phyloP scores from a whole-genome alignment of 768 basidiomycete genomes.

The Lactarius evosmus region DNA sequence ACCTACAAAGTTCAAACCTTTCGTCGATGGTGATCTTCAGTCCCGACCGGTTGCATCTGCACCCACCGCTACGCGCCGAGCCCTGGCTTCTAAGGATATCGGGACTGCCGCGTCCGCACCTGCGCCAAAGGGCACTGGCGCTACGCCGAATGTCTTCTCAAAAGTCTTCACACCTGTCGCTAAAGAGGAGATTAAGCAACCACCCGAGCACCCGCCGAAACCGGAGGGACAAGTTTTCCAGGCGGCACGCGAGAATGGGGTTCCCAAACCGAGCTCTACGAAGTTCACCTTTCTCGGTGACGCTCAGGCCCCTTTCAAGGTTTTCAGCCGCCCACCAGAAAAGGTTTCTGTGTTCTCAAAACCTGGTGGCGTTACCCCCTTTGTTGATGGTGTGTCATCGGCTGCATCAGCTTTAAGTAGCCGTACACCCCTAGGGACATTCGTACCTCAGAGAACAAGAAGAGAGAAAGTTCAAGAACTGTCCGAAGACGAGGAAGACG shows the following conservation, averaged over 20 bases:
- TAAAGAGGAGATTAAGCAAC: slow-evolving; percentile 17
- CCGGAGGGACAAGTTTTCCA: slow-evolving; percentile 11
- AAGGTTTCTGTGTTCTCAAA: slow-evolving; percentile 33
- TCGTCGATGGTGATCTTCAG: slow-evolving; percentile 50
- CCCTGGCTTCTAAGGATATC: slow-evolving; percentile 51
- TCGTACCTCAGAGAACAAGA: slow-evolving; percentile 17
- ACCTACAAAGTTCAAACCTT: slow-evolving; percentile 57
- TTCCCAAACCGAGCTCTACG: slow-evolving; percentile 5
- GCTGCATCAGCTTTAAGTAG: slow-evolving; percentile 24
- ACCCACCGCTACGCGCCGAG: slow-evolving; percentile 39
- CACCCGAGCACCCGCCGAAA: slow-evolving; percentile 3
- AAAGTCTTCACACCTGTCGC: slow-evolving; percentile 59
- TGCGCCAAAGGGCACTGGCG: slow-evolving; percentile 25
- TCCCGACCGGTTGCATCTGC: slow-evolving; percentile 42
- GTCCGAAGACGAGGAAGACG: slow-evolving; percentile 33
- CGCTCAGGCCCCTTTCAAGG: slow-evolving; percentile 46
- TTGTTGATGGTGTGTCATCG: slow-evolving; percentile 31
- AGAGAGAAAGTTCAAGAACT: slow-evolving; percentile 19
- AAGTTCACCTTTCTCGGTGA: slow-evolving; percentile 42
- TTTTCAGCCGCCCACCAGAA: slow-evolving; percentile 67
- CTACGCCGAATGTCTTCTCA: slow-evolving; percentile 46
- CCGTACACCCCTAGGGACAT: slow-evolving; percentile 29
- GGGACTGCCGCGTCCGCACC: slow-evolving; percentile 30
- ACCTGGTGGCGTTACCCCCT: slow-evolving; percentile 40
- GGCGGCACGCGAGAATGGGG: slow-evolving; percentile 3